Percentiles rank a stretch among this genome's conserved stretches.
Evolutionary conservation across 768 basidiomycete genomes (phyloP).

Genomic region (Baorangia bicolor): DNA sequence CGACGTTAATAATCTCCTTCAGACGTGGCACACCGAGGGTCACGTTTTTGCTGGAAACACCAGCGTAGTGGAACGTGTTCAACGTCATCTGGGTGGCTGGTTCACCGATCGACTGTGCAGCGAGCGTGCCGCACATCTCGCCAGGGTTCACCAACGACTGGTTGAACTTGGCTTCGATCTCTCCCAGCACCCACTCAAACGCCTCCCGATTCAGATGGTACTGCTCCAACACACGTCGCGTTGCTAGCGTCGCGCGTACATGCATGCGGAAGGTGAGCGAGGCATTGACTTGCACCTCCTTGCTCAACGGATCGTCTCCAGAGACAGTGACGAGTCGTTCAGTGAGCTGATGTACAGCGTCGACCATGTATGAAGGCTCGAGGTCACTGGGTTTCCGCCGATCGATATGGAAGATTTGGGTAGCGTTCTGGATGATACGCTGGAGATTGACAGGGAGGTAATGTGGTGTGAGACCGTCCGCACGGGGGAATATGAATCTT

Average conservation of each 20-base stretch:
- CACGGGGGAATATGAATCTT: constrained; percentile 78
- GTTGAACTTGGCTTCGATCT: constrained; percentile 96
- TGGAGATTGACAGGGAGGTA: constrained; percentile 94
- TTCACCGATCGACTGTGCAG: constrained; percentile 98
- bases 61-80: constrained; percentile 99
- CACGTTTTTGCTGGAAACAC: constrained; percentile 99
- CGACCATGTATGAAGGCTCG: constrained; percentile 83
- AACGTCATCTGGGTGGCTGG: constrained; percentile 99
- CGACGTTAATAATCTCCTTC: constrained; percentile 99
- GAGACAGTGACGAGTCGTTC: constrained; percentile 84
- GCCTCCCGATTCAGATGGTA: constrained; percentile 89
- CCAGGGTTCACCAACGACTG: constrained; percentile 89
- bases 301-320: constrained; percentile 73
- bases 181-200: constrained; percentile 96
- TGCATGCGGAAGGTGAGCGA: constrained; percentile 94
- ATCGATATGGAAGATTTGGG: constrained; percentile 97
- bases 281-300: constrained; percentile 82
- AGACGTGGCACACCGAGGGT: constrained; percentile 98
- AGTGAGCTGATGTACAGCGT: constrained; percentile 70
- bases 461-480: constrained; percentile 67
- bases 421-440: constrained; percentile 93
- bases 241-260: constrained; percentile 82
- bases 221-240: constrained; percentile 84
- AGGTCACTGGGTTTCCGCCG: constrained; percentile 91
- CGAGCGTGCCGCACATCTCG: constrained; percentile 98